Percentiles rank a stretch among this genome's conserved stretches.
phyloP scores from a whole-genome alignment of 306 rosid genomes.

The Dryas drummondii region DNA sequence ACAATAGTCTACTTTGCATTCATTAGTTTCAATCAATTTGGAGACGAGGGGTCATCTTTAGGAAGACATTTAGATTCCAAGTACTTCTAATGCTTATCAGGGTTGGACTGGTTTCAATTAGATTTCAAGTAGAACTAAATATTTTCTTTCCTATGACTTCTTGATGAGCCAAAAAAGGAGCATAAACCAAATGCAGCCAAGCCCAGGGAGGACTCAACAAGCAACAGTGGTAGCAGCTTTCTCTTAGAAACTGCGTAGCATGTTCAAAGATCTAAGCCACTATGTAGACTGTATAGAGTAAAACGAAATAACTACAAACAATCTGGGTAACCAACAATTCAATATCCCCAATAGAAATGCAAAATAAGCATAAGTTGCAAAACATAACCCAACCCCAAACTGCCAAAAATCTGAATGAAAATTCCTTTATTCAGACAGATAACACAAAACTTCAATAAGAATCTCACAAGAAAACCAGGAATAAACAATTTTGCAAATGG shows the following conservation, averaged over 20 bases:
- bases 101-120: too few species aligned
- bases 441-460: not conserved
- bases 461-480: not conserved
- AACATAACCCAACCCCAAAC: not conserved
- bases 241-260: not conserved
- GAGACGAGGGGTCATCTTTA: not conserved
- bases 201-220: not conserved
- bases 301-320: not conserved
- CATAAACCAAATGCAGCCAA: not conserved
- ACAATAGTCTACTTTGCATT: not conserved
- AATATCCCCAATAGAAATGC: not conserved
- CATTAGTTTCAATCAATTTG: not conserved
- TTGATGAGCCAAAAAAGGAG: not conserved
- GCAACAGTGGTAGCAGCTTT: not conserved
- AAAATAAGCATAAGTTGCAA: not conserved
- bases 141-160: not conserved
- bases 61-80: not conserved
- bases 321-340: not conserved
- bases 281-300: not conserved
- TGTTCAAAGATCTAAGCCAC: not conserved
- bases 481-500: not conserved
- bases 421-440: not conserved
- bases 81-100: constrained; percentile 2
- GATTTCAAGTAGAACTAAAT: not conserved
- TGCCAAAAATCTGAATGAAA: not conserved